These are phyloP conservation scores for Neurospora sp. DNA, from an alignment of 2,329 filamentous ascomycete genomes.

Conservation along the genomic window DNA sequence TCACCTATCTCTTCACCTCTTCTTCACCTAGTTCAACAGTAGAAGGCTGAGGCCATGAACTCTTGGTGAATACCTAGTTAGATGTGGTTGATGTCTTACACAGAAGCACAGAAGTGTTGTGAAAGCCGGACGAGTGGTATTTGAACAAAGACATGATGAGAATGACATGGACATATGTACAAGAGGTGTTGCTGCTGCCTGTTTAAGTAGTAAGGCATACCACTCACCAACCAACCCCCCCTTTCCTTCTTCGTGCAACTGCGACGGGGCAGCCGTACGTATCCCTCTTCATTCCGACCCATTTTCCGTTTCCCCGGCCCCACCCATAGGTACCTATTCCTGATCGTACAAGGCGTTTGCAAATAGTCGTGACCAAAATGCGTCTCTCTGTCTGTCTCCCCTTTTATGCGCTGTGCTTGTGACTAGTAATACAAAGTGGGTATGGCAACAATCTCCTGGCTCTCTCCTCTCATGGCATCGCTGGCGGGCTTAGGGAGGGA, in stretches of 20 bases:
- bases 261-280: too few relatives aligned
- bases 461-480: background rate
- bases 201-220: background rate
- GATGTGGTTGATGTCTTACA: too few relatives aligned
- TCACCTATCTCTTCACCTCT: background rate
- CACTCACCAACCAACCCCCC: background rate
- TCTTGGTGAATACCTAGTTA: too few relatives aligned
- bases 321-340: background rate
- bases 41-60: too few relatives aligned
- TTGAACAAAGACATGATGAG: background rate
- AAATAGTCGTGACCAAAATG: background rate
- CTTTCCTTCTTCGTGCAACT: too few relatives aligned
- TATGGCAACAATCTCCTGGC: background rate
- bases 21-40: too few relatives aligned
- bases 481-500: background rate
- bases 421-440: slow-evolving; percentile 1
- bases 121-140: background rate
- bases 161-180: background rate
- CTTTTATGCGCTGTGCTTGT: background rate
- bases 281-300: background rate
- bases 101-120: background rate
- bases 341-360: background rate
- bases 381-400: background rate
- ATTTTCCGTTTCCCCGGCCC: background rate
- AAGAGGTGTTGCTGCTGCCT: background rate